Percentiles rank a stretch among this genome's conserved stretches.
Evolutionary conservation across 2,329 filamentous ascomycete species (phyloP).

Genomic region (Dactylella cylindrospora): DNA sequence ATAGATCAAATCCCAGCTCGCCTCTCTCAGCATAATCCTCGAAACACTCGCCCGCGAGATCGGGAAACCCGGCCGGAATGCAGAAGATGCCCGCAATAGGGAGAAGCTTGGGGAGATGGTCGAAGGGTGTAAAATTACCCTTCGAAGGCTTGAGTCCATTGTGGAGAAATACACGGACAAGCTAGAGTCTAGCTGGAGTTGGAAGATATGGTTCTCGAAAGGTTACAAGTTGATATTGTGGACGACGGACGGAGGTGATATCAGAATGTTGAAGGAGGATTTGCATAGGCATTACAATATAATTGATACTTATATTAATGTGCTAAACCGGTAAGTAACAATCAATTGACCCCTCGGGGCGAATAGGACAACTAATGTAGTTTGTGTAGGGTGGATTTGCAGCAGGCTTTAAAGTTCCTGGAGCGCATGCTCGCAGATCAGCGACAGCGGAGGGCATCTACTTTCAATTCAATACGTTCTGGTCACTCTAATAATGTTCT

Average conservation of each 20-base stretch:
- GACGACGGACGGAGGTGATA: constrained; percentile 39
- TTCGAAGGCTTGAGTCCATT: constrained; percentile 37
- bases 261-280: constrained; percentile 26
- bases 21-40: constrained; percentile 28
- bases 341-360: neutral
- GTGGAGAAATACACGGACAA: constrained; percentile 43
- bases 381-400: constrained; percentile 20
- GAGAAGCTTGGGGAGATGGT: constrained; percentile 42
- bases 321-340: constrained; percentile 25
- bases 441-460: constrained; percentile 21
- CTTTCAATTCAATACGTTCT: too few species aligned
- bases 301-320: constrained; percentile 36
- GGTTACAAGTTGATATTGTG: constrained; percentile 39
- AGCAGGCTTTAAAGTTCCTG: constrained; percentile 32
- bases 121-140: constrained; percentile 20
- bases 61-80: constrained; percentile 26
- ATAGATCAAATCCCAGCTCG: constrained; percentile 37
- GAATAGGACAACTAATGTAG: neutral
- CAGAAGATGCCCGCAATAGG: constrained; percentile 27
- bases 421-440: constrained; percentile 33
- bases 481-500: constrained; percentile 13
- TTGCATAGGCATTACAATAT: constrained; percentile 38
- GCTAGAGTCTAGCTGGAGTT: constrained; percentile 40
- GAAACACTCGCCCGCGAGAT: constrained; percentile 32
- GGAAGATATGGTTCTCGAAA: constrained; percentile 44